Conservation (phyloP, 169 alveolate genomes). For the Plasmodium vivax region DNA sequence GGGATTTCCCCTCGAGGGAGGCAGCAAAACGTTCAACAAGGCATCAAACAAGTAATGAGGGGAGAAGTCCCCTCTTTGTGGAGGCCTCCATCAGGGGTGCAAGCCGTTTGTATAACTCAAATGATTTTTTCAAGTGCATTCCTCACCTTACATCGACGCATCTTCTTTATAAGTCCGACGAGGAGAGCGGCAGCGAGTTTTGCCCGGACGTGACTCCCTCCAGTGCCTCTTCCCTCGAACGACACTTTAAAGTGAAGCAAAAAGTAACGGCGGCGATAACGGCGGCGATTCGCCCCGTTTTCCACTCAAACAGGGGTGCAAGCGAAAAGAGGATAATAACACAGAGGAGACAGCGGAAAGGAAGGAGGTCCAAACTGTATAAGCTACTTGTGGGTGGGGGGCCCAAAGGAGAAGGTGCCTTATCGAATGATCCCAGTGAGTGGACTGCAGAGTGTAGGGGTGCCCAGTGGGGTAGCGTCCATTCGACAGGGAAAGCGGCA, state of each 20-base stretch:
- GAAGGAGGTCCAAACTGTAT: slow-evolving; percentile 14
- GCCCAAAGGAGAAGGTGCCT: neutral
- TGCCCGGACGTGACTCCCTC: neutral
- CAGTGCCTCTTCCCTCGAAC: neutral
- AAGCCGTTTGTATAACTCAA: neutral
- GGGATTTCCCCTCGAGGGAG: neutral
- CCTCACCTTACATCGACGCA: neutral
- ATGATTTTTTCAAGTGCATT: neutral
- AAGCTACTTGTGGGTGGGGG: slow-evolving; percentile 1
- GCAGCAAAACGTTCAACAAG: neutral
- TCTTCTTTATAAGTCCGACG: slow-evolving; percentile 17
- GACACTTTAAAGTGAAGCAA: neutral
- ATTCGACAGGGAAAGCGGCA: neutral
- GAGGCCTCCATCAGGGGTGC: neutral
- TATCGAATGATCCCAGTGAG: neutral
- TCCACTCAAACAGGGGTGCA: neutral
- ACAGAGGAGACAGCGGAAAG: neutral
- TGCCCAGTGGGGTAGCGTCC: neutral
- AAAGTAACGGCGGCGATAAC: neutral
- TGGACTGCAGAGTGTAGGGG: neutral
- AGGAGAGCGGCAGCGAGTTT: neutral
- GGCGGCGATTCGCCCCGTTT: neutral
- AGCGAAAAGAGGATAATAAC: neutral
- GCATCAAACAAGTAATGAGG: neutral
- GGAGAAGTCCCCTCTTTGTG: neutral